Base-by-base conservation (phyloP, 163 green algal species). In the Coccomyxa subellipsoidea region DNA sequence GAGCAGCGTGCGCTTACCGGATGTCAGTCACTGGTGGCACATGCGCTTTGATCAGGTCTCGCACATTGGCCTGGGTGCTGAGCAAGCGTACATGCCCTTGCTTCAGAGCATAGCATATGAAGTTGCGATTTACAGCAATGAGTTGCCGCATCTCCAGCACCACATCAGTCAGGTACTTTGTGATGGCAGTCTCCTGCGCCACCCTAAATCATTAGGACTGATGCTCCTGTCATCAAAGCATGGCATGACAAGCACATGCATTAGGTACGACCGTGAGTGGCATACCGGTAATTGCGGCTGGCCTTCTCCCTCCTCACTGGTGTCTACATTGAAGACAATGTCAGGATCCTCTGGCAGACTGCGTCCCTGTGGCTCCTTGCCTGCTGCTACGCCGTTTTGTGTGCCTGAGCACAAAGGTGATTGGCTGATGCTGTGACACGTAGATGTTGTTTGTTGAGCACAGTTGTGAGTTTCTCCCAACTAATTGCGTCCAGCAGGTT, bases 71-170 rank as follows among this genome's bases (percentile, higher is more conserved):
- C 72, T 86, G 80, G 6, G 88, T 86, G 80, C 93, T 90, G n/a
- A 98, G 86, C 31, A 95, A 87, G 1, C 95, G 90, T 38, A 98
- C 90, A 71, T 96, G 91, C 38, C 92, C 95, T 15, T 83, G 77
- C 73, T 91, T 92, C 18, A 98, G 91, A 27, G 90, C 92, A 78
- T 98, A 98, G 85, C 87, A 93, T 73, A 98, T 96, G 88, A 93
- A 98, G 69, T 76, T 81, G 7, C 75, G 39, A 84, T 92, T 95
- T 40, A 94, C 91, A 3, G 95, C 92, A 10, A 98, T 94, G 40
- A 89, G 85, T 12, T 88, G 83, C n/a, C 84, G 83, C 54, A 92
- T 84, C 76, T 91, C 85, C 53, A 88, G 78, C 38, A 77, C 75
- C 18, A 88, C 85, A n/a, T 96, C 92, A 4, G 82, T 91, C 39